These are phyloP conservation scores for Prunus davidiana DNA, from an alignment of 306 rosid species.

Conservation along the genomic window DNA sequence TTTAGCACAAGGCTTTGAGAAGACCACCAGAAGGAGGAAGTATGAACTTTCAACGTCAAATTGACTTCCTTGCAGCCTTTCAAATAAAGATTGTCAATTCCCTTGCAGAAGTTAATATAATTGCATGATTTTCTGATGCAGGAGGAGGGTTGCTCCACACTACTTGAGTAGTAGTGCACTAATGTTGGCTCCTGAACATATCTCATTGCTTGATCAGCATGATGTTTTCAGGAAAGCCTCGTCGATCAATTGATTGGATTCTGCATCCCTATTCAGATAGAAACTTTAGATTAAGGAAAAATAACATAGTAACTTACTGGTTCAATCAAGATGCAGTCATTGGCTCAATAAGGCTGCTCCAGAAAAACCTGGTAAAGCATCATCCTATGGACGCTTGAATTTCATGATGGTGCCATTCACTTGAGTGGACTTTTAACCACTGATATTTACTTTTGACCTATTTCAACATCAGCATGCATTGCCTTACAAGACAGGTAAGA, in stretches of 20 bases:
- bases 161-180: conserved; percentile 57
- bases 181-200: conserved; percentile 60
- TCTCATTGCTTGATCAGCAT: conserved; percentile 52
- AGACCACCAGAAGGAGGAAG: conserved; percentile 54
- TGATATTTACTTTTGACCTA: background rate
- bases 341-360: conserved; percentile 7
- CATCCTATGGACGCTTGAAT: too few relatives aligned
- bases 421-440: background rate
- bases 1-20: conserved; percentile 40
- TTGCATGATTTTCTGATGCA: conserved; percentile 34
- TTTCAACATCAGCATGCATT: conserved; percentile 5
- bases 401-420: background rate
- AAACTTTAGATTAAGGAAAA: conserved; percentile 25
- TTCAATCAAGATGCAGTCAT: conserved; percentile 8
- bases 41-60: conserved; percentile 20
- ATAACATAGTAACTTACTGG: conserved; percentile 10
- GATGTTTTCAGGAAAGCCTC: conserved; percentile 36
- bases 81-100: background rate
- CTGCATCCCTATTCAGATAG: conserved; percentile 17
- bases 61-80: conserved; percentile 16
- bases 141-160: conserved; percentile 59
- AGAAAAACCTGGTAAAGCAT: too few relatives aligned
- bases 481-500: background rate
- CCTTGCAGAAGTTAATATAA: conserved; percentile 18
- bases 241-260: conserved; percentile 19